Evolutionary conservation across 371 early-diverging fungal species (phyloP).

Genomic region (Encephalitozoon cuniculi): DNA sequence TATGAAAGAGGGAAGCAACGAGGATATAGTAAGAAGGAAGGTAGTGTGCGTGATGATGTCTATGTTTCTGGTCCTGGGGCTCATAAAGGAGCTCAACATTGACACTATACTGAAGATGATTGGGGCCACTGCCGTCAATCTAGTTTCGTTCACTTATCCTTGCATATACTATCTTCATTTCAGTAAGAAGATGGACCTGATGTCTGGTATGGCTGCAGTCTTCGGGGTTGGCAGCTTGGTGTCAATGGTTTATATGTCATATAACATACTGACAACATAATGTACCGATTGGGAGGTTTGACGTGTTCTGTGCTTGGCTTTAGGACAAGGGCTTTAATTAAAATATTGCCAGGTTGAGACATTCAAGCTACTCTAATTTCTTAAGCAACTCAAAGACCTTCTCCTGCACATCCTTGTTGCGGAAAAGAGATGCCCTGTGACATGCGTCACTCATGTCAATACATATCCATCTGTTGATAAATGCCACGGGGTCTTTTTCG

Average conservation of each 20-base stretch:
- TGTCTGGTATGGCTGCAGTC: background rate
- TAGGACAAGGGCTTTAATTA: background rate
- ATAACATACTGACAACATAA: background rate
- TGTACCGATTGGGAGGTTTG: background rate
- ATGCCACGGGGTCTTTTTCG: slow-evolving; percentile 47
- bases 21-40: background rate
- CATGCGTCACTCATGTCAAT: slow-evolving; percentile 41
- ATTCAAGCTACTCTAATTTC: slow-evolving; percentile 4
- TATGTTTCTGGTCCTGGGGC: background rate
- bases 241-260: slow-evolving; percentile 6
- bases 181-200: slow-evolving; percentile 15
- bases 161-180: slow-evolving; percentile 15
- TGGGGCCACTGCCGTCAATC: background rate
- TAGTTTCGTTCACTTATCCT: slow-evolving; percentile 11
- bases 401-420: slow-evolving; percentile 53
- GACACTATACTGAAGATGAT: background rate
- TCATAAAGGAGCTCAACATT: background rate
- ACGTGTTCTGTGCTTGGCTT: background rate
- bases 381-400: slow-evolving; percentile 55
- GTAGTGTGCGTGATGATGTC: background rate
- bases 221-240: background rate
- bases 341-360: slow-evolving; percentile 6
- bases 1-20: background rate
- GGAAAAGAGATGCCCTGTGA: slow-evolving; percentile 50
- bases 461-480: slow-evolving; percentile 56